These are phyloP conservation scores for Nyctanthes arbortristis DNA, from an alignment of 257 asterid genomes.

Conservation along the genomic window DNA sequence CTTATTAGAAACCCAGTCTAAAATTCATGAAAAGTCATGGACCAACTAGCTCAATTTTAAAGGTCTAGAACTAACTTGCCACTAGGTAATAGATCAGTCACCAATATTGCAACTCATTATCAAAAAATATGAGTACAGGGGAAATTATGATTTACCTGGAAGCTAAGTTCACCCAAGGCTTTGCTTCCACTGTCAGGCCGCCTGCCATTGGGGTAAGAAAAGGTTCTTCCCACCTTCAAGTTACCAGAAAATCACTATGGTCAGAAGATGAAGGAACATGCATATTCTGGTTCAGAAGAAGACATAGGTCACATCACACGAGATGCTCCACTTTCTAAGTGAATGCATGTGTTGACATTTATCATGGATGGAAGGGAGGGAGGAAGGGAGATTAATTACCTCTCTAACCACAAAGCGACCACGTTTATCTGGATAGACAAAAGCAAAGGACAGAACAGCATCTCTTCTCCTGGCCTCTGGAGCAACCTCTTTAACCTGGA, in stretches of 20 bases:
- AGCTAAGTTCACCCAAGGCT: constrained; percentile 76
- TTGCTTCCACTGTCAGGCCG: constrained; percentile 78
- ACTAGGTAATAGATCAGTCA: neutral
- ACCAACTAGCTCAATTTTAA: neutral
- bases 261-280: constrained; percentile 17
- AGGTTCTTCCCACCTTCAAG: constrained; percentile 76
- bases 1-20: neutral
- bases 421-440: constrained; percentile 79
- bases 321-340: neutral
- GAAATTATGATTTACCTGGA: constrained; percentile 55
- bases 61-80: neutral
- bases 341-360: neutral
- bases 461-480: constrained; percentile 95
- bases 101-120: neutral
- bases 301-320: neutral
- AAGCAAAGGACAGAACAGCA: constrained; percentile 83
- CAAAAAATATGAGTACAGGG: neutral
- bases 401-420: constrained; percentile 86
- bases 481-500: constrained; percentile 91
- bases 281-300: neutral
- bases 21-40: neutral
- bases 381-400: constrained; percentile 39
- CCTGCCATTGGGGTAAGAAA: constrained; percentile 71
- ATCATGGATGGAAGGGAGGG: neutral
- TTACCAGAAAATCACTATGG: constrained; percentile 9